Evolutionary conservation across 73 alveolate species (phyloP).

Genomic region (Paramecium sonneborni): DNA sequence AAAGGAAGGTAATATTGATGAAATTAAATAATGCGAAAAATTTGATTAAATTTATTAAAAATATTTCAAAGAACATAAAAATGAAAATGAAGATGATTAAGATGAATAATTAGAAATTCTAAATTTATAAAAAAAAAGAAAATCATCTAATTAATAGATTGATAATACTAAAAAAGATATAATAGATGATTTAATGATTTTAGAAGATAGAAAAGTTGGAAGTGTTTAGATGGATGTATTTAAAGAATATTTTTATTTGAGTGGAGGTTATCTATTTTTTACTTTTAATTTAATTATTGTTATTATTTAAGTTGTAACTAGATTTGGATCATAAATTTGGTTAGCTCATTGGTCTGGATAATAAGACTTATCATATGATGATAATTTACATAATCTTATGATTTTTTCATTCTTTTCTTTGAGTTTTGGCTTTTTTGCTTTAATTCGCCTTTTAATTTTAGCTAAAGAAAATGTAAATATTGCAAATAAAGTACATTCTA

Average conservation of each 20-base stretch:
- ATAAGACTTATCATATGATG: neutral
- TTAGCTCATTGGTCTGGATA: constrained; percentile 57
- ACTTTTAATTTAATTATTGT: neutral
- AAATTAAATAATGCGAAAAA: constrained; percentile 6
- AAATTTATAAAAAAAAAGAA: neutral
- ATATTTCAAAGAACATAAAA: constrained; percentile 12
- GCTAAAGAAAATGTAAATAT: neutral
- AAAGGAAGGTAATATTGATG: constrained; percentile 36
- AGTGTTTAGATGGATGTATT: constrained; percentile 59
- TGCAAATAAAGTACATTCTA: constrained; percentile 64
- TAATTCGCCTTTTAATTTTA: neutral
- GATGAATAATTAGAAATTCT: neutral
- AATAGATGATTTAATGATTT: constrained; percentile 46
- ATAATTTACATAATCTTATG: neutral
- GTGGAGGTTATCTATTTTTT: constrained; percentile 59
- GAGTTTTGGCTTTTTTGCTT: constrained; percentile 51
- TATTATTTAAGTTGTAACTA: neutral
- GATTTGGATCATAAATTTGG: constrained; percentile 58
- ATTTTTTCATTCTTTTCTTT: constrained; percentile 45
- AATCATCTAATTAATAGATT: neutral
- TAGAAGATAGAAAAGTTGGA: constrained; percentile 72
- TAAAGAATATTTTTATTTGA: constrained; percentile 45
- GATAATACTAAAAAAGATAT: neutral
- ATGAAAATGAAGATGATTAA: neutral
- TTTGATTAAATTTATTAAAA: constrained; percentile 34